These are phyloP conservation scores for Suhomyces vadensis DNA, from an alignment of 805 yeast species.

Conservation along the genomic window DNA sequence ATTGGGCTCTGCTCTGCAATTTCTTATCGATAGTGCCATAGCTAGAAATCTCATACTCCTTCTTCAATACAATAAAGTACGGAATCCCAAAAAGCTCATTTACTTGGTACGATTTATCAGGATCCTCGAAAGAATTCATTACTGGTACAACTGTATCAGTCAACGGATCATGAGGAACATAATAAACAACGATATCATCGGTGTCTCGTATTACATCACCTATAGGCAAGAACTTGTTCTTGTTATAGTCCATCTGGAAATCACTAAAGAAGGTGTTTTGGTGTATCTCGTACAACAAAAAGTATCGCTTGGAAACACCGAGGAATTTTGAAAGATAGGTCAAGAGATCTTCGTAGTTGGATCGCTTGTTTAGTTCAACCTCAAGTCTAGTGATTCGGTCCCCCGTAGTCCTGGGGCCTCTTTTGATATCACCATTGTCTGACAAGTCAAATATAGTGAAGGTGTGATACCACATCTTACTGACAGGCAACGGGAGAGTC, in stretches of 20 bases:
- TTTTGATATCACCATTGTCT: conserved; percentile 15
- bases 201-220: conserved; percentile 61
- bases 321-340: conserved; percentile 55
- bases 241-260: conserved; percentile 58
- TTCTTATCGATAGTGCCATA: conserved; percentile 60
- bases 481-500: conserved; percentile 84
- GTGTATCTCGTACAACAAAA: conserved; percentile 50
- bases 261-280: conserved; percentile 67
- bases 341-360: conserved; percentile 65
- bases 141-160: conserved; percentile 56
- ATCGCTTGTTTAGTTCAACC: conserved; percentile 68
- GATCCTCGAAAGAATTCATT: conserved; percentile 43
- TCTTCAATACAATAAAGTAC: conserved; percentile 60
- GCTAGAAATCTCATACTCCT: conserved; percentile 50
- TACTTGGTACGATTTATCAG: conserved; percentile 34
- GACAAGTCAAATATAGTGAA: conserved; percentile 62
- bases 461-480: conserved; percentile 67
- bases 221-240: conserved; percentile 60
- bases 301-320: conserved; percentile 23
- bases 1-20: conserved; percentile 22
- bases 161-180: conserved; percentile 46
- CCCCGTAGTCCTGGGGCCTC: conserved; percentile 21
- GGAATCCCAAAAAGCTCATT: conserved; percentile 72
- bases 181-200: conserved; percentile 69
- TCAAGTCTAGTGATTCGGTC: conserved; percentile 47